phyloP scores from a whole-genome alignment of 2,329 filamentous ascomycete species.

The Cladosporium sp. region DNA sequence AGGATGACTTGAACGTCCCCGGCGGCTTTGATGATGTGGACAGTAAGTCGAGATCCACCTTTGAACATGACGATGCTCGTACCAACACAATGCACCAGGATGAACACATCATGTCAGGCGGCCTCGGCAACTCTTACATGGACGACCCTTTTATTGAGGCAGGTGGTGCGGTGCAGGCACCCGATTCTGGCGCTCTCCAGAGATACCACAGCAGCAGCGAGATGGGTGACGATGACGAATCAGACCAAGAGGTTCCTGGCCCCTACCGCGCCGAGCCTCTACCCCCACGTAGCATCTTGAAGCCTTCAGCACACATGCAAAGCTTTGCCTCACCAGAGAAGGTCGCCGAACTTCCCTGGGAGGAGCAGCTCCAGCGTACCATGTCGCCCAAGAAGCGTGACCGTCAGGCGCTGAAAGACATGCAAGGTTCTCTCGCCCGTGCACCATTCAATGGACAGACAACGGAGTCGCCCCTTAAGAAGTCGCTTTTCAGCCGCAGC shows the following conservation, averaged over 20 bases:
- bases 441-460: constrained; percentile 41
- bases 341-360: constrained; percentile 76
- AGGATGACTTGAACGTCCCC: constrained; percentile 56
- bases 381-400: constrained; percentile 93
- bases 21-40: constrained; percentile 71
- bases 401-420: constrained; percentile 69
- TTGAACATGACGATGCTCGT: constrained; percentile 47
- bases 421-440: constrained; percentile 60
- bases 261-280: constrained; percentile 73
- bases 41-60: constrained; percentile 6
- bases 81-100: constrained; percentile 44
- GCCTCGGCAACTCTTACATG: constrained; percentile 25
- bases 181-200: constrained; percentile 30
- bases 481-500: constrained; percentile 77
- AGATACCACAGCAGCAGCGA: constrained; percentile 33
- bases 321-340: constrained; percentile 56
- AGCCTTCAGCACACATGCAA: constrained; percentile 37
- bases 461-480: constrained; percentile 66
- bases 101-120: constrained; percentile 37
- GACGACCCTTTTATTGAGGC: constrained; percentile 29
- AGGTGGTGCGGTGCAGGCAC: constrained; percentile 34
- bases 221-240: constrained; percentile 66
- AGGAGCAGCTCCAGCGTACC: constrained; percentile 88
- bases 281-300: constrained; percentile 52
- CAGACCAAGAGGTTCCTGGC: constrained; percentile 74